phyloP scores from a whole-genome alignment of 108 stramenopile species.

The Skeletonema grethae region DNA sequence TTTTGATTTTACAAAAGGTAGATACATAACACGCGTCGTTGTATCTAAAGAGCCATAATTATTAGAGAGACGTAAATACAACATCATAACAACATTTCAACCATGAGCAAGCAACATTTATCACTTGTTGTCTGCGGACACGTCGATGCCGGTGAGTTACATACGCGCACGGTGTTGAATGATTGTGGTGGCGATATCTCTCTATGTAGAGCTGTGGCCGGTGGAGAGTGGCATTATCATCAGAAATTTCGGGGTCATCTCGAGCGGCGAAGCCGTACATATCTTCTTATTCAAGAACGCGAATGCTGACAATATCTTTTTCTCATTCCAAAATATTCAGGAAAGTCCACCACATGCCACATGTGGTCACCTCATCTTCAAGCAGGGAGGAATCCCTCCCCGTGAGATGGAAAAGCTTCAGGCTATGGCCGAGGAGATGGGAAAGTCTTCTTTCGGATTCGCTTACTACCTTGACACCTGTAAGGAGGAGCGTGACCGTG shows the following conservation, averaged over 20 bases:
- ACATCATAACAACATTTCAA: neutral
- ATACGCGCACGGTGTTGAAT: neutral
- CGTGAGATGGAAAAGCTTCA: slow-evolving; percentile 83
- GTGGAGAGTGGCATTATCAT: too few relatives aligned
- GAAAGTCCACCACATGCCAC: slow-evolving; percentile 74
- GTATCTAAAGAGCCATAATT: too few relatives aligned
- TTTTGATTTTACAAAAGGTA: too few relatives aligned
- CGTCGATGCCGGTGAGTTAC: slow-evolving; percentile 83
- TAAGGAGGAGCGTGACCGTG: slow-evolving; percentile 82
- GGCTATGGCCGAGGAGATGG: slow-evolving; percentile 72
- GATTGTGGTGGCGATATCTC: neutral
- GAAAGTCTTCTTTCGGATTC: slow-evolving; percentile 79
- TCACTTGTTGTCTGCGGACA: slow-evolving; percentile 86
- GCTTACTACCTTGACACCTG: slow-evolving; percentile 83
- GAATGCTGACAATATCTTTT: neutral
- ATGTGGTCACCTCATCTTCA: slow-evolving; percentile 84
- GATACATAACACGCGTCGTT: too few relatives aligned
- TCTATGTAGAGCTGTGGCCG: neutral
- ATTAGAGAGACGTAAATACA: too few relatives aligned
- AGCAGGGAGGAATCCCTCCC: slow-evolving; percentile 73
- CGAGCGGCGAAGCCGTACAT: neutral
- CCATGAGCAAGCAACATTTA: slow-evolving; percentile 48
- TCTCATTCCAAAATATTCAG: slow-evolving; percentile 12
- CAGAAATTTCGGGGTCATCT: neutral
- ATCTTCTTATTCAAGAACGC: too few relatives aligned